phyloP scores from a whole-genome alignment of 495 filamentous ascomycete species.

The Terfezia boudieri region DNA sequence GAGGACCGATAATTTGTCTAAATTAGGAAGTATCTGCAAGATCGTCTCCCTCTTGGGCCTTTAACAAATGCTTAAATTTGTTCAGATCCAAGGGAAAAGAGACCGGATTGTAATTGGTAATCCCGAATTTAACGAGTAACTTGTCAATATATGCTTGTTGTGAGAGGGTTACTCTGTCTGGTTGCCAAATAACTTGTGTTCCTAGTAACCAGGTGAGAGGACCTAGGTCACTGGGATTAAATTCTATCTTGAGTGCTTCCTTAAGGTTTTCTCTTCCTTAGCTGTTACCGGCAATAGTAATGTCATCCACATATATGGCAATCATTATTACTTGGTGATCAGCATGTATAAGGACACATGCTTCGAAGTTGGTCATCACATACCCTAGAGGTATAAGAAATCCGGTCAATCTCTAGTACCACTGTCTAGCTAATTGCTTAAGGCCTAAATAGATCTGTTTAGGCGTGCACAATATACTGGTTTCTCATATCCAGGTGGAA shows the following conservation, averaged over 20 bases:
- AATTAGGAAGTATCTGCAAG: no score
- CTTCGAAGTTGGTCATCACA: neutral
- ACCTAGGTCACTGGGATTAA: no score
- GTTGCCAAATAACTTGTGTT: neutral
- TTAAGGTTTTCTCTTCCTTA: neutral
- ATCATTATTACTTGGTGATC: neutral
- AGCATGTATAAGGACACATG: neutral
- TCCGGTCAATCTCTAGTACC: no score
- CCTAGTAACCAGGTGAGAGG: neutral
- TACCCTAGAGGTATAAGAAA: no score
- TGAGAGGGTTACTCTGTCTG: neutral
- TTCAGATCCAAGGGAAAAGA: no score
- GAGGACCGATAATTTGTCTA: no score
- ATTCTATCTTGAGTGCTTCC: neutral
- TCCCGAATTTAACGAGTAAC: neutral
- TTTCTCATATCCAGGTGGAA: no score
- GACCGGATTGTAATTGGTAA: neutral
- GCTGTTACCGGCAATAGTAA: neutral
- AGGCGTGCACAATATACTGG: neutral
- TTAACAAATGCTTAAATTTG: no score
- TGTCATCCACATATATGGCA: conserved; percentile 1
- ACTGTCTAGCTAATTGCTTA: no score
- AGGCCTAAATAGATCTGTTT: conserved; percentile 6
- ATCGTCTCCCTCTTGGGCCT: no score
- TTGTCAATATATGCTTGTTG: conserved; percentile 1